Evolutionary conservation across 805 yeast species (phyloP).

Genomic region (Henningerozyma blattae): DNA sequence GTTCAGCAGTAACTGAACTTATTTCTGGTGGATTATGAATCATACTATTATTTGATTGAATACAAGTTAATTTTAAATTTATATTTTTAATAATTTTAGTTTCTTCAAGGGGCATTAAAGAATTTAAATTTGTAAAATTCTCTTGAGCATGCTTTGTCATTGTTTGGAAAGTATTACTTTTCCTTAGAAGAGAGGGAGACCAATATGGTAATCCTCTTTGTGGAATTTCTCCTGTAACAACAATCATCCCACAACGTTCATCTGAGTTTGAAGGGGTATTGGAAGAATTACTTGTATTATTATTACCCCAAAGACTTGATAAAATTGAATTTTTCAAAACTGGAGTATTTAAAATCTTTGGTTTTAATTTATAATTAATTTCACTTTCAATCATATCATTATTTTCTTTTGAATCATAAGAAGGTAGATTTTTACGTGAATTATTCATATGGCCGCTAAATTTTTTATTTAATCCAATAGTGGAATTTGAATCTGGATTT

Average conservation of each 20-base stretch:
- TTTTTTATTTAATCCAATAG: background rate
- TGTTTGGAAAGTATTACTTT: conserved; percentile 20
- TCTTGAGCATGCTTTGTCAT: conserved; percentile 21
- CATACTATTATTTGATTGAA: conserved; percentile 16
- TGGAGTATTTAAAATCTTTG: no score
- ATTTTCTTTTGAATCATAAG: background rate
- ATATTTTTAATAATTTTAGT: conserved; percentile 14
- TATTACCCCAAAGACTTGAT: background rate
- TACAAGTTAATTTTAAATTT: conserved; percentile 18
- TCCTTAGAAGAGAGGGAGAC: conserved; percentile 24
- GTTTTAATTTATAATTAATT: conserved; percentile 8
- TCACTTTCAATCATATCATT: conserved; percentile 8
- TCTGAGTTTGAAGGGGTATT: background rate
- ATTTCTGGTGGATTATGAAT: conserved; percentile 19
- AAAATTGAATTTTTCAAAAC: no score
- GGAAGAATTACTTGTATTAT: background rate
- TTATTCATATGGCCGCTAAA: no score
- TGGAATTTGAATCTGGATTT: background rate
- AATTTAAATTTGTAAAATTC: conserved; percentile 18
- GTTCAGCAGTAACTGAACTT: conserved; percentile 14
- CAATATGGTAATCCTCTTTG: conserved; percentile 24
- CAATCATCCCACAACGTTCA: conserved; percentile 17
- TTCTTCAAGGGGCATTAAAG: conserved; percentile 17
- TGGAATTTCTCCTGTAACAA: conserved; percentile 18
- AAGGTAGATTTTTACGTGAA: no score